These are phyloP conservation scores for Naumovozyma baii DNA, from an alignment of 805 yeast species.

Conservation along the genomic window DNA sequence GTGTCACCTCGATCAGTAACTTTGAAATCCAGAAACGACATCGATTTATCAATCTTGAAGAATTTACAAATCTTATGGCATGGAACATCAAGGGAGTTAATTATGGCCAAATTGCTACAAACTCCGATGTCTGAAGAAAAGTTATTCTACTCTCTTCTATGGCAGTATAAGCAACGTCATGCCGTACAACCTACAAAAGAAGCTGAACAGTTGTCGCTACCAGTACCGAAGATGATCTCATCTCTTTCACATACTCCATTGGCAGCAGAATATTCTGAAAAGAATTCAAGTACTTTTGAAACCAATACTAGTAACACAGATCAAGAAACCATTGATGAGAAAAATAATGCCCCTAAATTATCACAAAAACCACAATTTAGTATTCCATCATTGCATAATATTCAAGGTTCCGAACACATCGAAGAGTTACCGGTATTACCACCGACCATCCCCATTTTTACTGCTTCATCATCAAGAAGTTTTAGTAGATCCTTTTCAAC, in stretches of 20 bases:
- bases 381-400: constrained; percentile 13
- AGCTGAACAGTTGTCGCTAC: neutral
- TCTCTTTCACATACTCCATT: neutral
- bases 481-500: constrained; percentile 19
- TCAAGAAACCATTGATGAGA: neutral
- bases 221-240: constrained; percentile 1
- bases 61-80: constrained; percentile 76
- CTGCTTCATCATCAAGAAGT: constrained; percentile 22
- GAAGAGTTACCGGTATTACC: constrained; percentile 8
- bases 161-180: constrained; percentile 70
- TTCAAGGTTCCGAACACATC: neutral
- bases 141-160: constrained; percentile 64
- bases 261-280: neutral
- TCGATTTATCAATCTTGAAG: constrained; percentile 65
- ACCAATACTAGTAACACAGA: neutral
- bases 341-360: constrained; percentile 20
- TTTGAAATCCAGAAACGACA: constrained; percentile 34
- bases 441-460: constrained; percentile 16
- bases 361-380: constrained; percentile 27
- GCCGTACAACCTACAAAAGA: constrained; percentile 4
- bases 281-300: neutral
- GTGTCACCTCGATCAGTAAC: constrained; percentile 9
- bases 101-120: constrained; percentile 45
- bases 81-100: constrained; percentile 52
- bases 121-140: constrained; percentile 62